Evolutionary conservation across 495 filamentous ascomycete genomes (phyloP).

Genomic region (Choiromyces venosus): DNA sequence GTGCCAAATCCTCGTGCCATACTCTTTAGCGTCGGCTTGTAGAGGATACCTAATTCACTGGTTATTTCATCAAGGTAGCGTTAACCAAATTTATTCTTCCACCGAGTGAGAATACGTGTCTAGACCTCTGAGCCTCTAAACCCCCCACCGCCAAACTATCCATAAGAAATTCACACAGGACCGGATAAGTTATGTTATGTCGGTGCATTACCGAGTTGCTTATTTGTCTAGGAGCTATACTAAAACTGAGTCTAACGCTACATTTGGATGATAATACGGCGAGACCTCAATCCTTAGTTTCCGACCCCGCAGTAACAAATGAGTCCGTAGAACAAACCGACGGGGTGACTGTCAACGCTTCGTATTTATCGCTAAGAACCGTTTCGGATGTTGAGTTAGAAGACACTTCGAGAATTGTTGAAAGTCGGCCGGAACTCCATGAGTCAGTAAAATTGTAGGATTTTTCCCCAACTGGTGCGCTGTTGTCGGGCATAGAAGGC

Average conservation of each 20-base stretch:
- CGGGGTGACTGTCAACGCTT: neutral
- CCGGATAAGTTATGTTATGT: neutral
- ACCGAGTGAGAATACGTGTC: too few relatives aligned
- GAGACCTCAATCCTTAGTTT: neutral
- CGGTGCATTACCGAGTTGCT: neutral
- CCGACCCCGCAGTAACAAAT: neutral
- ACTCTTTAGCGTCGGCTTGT: too few relatives aligned
- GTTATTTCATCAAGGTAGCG: too few relatives aligned
- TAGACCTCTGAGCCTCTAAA: too few relatives aligned
- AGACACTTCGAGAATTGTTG: neutral
- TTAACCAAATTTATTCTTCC: too few relatives aligned
- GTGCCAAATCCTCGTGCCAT: too few relatives aligned
- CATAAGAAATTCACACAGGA: neutral
- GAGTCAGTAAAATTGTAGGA: too few relatives aligned
- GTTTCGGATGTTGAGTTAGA: neutral
- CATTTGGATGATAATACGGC: neutral
- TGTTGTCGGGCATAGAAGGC: too few relatives aligned
- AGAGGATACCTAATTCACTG: too few relatives aligned
- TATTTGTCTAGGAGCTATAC: neutral
- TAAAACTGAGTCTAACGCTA: neutral
- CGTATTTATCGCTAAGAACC: neutral
- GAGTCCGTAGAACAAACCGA: neutral
- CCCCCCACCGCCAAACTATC: neutral
- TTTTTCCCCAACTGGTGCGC: too few relatives aligned
- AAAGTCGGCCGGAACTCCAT: neutral